Conservation (phyloP, 495 filamentous ascomycete genomes). For the Saxispiralis lemnorum region DNA sequence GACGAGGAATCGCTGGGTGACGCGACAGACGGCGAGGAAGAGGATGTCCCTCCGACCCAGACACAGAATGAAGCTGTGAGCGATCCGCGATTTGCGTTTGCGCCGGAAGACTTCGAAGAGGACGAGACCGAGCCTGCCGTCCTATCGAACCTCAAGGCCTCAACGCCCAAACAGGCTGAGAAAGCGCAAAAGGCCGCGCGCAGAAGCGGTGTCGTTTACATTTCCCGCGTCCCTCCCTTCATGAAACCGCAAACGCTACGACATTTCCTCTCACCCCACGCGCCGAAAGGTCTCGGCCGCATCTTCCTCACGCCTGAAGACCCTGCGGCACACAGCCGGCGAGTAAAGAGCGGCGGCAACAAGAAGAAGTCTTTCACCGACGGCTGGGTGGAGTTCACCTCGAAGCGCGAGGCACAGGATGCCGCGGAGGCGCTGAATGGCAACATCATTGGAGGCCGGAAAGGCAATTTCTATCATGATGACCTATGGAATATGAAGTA, state of each 20-base stretch:
- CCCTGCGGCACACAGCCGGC: constrained; percentile 36
- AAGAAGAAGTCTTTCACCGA: constrained; percentile 77
- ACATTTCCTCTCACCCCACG: constrained; percentile 57
- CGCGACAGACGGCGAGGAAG: constrained; percentile 20
- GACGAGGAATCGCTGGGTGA: constrained; percentile 27
- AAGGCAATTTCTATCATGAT: constrained; percentile 77
- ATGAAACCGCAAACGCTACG: constrained; percentile 77
- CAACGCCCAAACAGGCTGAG: constrained; percentile 40
- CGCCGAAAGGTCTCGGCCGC: constrained; percentile 47
- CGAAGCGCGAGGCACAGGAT: constrained; percentile 60
- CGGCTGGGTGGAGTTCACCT: constrained; percentile 82
- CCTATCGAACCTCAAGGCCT: not conserved
- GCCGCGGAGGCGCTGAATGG: constrained; percentile 77
- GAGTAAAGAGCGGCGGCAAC: constrained; percentile 56
- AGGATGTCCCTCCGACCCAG: not conserved
- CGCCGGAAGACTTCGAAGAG: constrained; percentile 4
- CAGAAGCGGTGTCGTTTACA: constrained; percentile 66
- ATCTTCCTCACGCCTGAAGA: constrained; percentile 80
- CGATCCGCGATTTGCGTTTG: not conserved
- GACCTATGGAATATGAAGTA: constrained; percentile 84
- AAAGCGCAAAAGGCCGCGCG: constrained; percentile 37
- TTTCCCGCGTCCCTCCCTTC: constrained; percentile 83
- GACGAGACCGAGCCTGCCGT: constrained; percentile 1
- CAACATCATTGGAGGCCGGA: constrained; percentile 65
- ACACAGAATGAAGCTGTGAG: constrained; percentile 15